Percentiles rank a stretch among this genome's conserved stretches.
These are phyloP conservation scores for Scleromitrula shiraiana DNA, from an alignment of 2,329 filamentous ascomycete genomes.

Conservation along the genomic window DNA sequence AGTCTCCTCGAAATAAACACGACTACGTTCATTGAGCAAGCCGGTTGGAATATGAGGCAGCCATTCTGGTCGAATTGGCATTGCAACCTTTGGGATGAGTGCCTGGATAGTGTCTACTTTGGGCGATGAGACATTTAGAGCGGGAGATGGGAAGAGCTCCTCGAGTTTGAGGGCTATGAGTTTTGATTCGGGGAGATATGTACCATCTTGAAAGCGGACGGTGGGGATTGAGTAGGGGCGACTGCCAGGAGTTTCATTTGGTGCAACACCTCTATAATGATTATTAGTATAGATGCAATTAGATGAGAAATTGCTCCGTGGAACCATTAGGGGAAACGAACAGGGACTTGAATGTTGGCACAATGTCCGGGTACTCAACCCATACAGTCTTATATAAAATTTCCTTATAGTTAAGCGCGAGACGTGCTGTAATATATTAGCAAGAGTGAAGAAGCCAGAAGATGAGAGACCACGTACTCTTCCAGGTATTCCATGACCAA, in stretches of 20 bases:
- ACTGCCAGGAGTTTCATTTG: conserved; percentile 26
- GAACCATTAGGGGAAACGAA: too few relatives aligned
- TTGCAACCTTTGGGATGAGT: conserved; percentile 30
- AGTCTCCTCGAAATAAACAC: conserved; percentile 48
- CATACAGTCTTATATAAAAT: conserved; percentile 62
- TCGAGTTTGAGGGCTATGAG: conserved; percentile 54
- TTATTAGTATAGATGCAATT: too few relatives aligned
- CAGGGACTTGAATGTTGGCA: conserved; percentile 46
- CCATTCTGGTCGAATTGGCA: conserved; percentile 34
- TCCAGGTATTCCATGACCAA: conserved; percentile 68
- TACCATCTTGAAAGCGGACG: conserved; percentile 46
- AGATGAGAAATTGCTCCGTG: too few relatives aligned
- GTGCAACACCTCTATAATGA: conserved; percentile 34
- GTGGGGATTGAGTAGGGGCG: conserved; percentile 46
- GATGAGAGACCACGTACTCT: too few relatives aligned
- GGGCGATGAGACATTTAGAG: conserved; percentile 49
- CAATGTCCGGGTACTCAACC: conserved; percentile 61
- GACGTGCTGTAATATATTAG: conserved; percentile 34
- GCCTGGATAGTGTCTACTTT: conserved; percentile 38
- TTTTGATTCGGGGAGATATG: conserved; percentile 55
- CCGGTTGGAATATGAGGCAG: conserved; percentile 40
- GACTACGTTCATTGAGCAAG: conserved; percentile 43
- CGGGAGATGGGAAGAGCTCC: conserved; percentile 41
- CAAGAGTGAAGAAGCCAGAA: neutral
- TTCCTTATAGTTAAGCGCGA: conserved; percentile 60